Evolutionary conservation across 306 rosid genomes (phyloP).

Genomic region (barrel medic (Medicago truncatula)): MtrunA17r5.0-ANR NC_053042.1:10825501-10826000

Average conservation of each 20-base stretch:
- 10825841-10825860: slow-evolving; percentile 32
- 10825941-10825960: slow-evolving; percentile 87
- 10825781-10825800: slow-evolving; percentile 56
- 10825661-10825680: slow-evolving; percentile 2
- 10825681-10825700: slow-evolving; percentile 2
- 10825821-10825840: slow-evolving; percentile 34
- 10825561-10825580: slow-evolving; percentile 88
- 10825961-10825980: slow-evolving; percentile 76
- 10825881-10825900: slow-evolving; percentile 81
- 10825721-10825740: slow-evolving; percentile 83
- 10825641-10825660: slow-evolving; percentile 36
- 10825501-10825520: slow-evolving; percentile 45
- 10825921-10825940: slow-evolving; percentile 88
- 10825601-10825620: slow-evolving; percentile 58
- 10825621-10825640: slow-evolving; percentile 30
- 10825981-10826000: slow-evolving; percentile 92
- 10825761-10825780: slow-evolving; percentile 85
- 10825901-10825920: slow-evolving; percentile 86
- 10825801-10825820: slow-evolving; percentile 35
- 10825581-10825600: slow-evolving; percentile 79
- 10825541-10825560: slow-evolving; percentile 99
- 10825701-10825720: slow-evolving; percentile 54
- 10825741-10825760: slow-evolving; percentile 81
- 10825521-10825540: slow-evolving; percentile 93
- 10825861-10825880: slow-evolving; percentile 83